phyloP scores from a whole-genome alignment of 306 rosid genomes.

The Carpinus fangiana region DNA sequence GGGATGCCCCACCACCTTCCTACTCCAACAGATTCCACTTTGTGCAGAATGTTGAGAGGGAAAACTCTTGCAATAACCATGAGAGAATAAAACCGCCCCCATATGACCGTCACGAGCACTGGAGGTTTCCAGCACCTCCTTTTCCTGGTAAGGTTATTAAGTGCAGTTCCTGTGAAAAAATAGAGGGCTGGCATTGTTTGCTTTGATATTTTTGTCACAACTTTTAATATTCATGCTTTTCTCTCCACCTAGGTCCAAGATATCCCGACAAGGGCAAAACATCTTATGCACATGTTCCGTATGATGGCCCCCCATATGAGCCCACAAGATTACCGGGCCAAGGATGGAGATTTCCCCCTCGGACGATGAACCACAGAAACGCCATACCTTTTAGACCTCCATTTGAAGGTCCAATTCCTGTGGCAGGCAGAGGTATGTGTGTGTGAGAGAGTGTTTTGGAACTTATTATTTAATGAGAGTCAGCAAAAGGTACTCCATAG shows the following conservation, averaged over 20 bases:
- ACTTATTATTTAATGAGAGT: not conserved
- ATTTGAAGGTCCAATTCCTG: conserved; percentile 75
- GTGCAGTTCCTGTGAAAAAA: not conserved
- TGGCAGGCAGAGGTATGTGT: conserved; percentile 61
- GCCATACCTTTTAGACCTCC: conserved; percentile 73
- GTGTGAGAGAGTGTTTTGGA: not conserved
- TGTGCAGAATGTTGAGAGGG: conserved; percentile 64
- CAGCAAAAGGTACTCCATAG: not conserved
- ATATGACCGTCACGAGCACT: conserved; percentile 61
- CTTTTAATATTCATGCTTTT: conserved; percentile 12
- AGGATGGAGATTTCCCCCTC: conserved; percentile 82
- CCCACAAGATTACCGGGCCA: conserved; percentile 62
- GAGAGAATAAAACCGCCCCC: conserved; percentile 79
- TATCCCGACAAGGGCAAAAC: conserved; percentile 57
- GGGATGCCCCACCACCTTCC: conserved; percentile 65
- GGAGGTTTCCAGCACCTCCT: conserved; percentile 63
- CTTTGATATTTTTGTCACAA: conserved; percentile 2
- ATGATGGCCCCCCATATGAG: conserved; percentile 74
- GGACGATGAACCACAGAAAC: conserved; percentile 61
- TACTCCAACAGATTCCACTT: conserved; percentile 64
- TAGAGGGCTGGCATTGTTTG: conserved; percentile 1
- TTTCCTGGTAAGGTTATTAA: conserved; percentile 51
- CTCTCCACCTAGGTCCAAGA: conserved; percentile 53
- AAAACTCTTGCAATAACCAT: conserved; percentile 67
- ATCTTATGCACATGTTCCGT: conserved; percentile 47